Base-by-base conservation (phyloP, 495 filamentous ascomycete genomes). In the Hypoxylon intermedium region DNA sequence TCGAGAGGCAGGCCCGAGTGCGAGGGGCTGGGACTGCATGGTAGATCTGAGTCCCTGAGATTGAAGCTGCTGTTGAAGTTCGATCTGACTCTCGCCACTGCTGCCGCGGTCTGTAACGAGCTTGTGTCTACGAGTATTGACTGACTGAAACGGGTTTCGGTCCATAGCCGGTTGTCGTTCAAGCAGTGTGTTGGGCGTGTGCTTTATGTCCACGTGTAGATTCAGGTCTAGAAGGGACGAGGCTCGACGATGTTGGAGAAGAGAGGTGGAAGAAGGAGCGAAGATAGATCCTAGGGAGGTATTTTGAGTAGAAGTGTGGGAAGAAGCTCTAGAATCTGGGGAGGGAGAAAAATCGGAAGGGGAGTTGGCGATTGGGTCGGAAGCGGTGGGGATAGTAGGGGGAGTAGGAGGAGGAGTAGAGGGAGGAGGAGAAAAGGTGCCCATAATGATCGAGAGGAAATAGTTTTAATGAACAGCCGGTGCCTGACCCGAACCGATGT, bases 111-210 rank as follows among this genome's bases (percentile, higher is more conserved):
- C 65, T 15, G 38, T 59, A 9, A 34, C 6, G 12, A 68, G 37
- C 31, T 68, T 70, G 43, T 57, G 67, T 36, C 62, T 42, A 21
- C 65, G 68, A 16, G 68, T 59, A 49, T 64, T 71, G 52, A 60
- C 49, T 3, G 66, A 69, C 28, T 71, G 65, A 37, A 71, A 71
- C 0, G 62, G 57, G 21, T 67, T 64, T 15, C 57, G 46, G 31
- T 71, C 65, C 65, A 68, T 71, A n/a, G 58, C 62, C 3, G 52
- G 24, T 11, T 45, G 50, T 4, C 2, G 48, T 0, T 68, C 48
- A 18, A 58, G 47, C 1, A 43, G 24, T 18, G 56, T 37, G 34
- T 50, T 59, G 11, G 53, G 45, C 2, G 34, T 53, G 26, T 49
- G 36, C 13, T 65, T 55, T 58, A 61, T 48, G 56, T 51, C 36